Evolutionary conservation across 1,139 yeast genomes (phyloP), one percentile per base, ranked within the genome.

Genomic region (Scheffersomyces parashehatae): DNA sequence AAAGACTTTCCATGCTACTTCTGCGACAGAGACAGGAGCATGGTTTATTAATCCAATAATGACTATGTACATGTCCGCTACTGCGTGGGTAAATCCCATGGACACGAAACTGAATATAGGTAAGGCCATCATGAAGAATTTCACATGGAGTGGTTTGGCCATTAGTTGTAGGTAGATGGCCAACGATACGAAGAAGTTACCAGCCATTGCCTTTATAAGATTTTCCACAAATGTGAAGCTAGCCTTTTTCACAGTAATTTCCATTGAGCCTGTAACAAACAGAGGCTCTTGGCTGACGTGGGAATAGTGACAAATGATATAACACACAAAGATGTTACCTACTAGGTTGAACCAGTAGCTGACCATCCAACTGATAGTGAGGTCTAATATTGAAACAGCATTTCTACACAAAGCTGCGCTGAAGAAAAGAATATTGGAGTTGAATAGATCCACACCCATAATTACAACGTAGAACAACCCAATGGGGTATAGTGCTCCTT

Each of bases 61-160:
- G 9, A 84, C 58, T 45, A 85, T 54, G 52, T 72, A 81, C 91
- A 87, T 85, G 60, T 88, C 95, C 1, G 95, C 95, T 8, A 88
- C 89, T 2, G 81, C 81, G 58, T 88, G 95, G 4, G 88, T 81
- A 61, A 82, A 87, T 0, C 95, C 95, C 68, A 83, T 70, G 1
- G 82, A 55, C 7, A 85, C 95, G 60, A 87, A 85, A 0, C 90
- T 80, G 62, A 85, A 84, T 10, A 87, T 72, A 0, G 95, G 95
- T 20, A 86, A 58, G 6, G 71, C 53, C 68, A 87, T 76, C 68
- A 84, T 64, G n/a, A 85, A 37, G 37, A 84, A 73, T 55, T 85
- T 85, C 34, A 88, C 95, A 57, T 87, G 95, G n/a, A 83, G 55
- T 0, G 95, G 95, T 55, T 84, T 85, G 7, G 85, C 86, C 82